These are phyloP conservation scores for Yamadazyma tumulicola DNA, from an alignment of 805 yeast species.

Conservation along the genomic window DNA sequence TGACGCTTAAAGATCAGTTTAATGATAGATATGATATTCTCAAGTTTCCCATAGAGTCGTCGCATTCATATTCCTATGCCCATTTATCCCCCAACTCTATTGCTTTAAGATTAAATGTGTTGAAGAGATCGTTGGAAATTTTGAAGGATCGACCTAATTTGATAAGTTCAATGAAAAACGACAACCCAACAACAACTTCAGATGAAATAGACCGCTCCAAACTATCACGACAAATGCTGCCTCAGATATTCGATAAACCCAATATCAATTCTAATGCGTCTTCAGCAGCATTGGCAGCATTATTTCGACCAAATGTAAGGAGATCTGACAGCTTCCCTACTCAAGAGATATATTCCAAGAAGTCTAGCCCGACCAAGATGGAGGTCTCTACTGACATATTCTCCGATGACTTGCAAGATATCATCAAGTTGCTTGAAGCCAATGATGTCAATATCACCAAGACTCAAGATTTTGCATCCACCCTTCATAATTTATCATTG, in stretches of 20 bases:
- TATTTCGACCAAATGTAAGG: constrained; percentile 35
- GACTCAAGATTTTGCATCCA: constrained; percentile 44
- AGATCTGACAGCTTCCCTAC: constrained; percentile 38
- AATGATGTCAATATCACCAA: constrained; percentile 24
- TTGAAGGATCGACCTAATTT: constrained; percentile 60
- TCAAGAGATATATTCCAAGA: constrained; percentile 13
- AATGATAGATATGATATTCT: constrained; percentile 37
- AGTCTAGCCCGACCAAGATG: background rate
- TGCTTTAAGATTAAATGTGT: constrained; percentile 68
- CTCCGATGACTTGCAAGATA: constrained; percentile 43
- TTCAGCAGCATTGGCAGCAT: constrained; percentile 45
- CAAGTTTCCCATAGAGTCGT: constrained; percentile 71
- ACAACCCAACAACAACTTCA: background rate
- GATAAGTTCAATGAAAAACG: constrained; percentile 21
- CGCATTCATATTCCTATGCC: constrained; percentile 83
- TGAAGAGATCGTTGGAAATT: constrained; percentile 74
- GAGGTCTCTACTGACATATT: constrained; percentile 7
- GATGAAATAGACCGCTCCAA: background rate
- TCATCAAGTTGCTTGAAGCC: constrained; percentile 46
- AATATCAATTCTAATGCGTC: constrained; percentile 42
- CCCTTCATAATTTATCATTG: constrained; percentile 56
- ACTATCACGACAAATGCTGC: background rate
- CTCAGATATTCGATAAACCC: background rate
- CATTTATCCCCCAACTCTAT: constrained; percentile 77
- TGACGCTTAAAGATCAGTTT: constrained; percentile 13